Conservation (phyloP, 352 stramenopile species). For the Globisporangium iwayamae region DNA sequence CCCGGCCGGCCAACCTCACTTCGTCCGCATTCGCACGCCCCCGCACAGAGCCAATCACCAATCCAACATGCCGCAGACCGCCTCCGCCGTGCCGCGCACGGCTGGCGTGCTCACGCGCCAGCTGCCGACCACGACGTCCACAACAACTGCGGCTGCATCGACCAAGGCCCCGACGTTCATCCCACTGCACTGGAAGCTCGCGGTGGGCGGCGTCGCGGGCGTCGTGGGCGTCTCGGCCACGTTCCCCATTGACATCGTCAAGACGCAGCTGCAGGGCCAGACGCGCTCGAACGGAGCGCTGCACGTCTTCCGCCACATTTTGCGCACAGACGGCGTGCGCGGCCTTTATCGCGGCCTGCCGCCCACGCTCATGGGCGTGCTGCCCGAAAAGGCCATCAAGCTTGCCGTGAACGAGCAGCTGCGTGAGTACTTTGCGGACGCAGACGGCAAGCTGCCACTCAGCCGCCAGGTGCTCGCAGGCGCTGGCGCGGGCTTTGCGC, state of each 20-base stretch:
- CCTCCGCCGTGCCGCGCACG: constrained; percentile 9
- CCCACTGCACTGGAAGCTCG: constrained; percentile 81
- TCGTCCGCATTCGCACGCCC: neutral
- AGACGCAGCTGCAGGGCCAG: constrained; percentile 89
- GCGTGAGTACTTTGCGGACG: constrained; percentile 60
- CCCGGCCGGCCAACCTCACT: neutral
- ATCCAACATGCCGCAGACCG: constrained; percentile 2
- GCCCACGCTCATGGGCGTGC: constrained; percentile 77
- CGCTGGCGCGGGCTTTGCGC: constrained; percentile 69
- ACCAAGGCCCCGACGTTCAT: constrained; percentile 31
- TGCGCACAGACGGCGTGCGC: constrained; percentile 60
- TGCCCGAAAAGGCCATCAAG: constrained; percentile 91
- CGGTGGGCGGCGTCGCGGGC: constrained; percentile 81
- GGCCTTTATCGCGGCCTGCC: constrained; percentile 76
- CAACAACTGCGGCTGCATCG: neutral
- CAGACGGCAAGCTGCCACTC: constrained; percentile 56
- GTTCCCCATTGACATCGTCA: constrained; percentile 92
- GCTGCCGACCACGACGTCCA: constrained; percentile 16
- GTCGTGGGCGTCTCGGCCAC: constrained; percentile 79
- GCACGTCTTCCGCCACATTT: constrained; percentile 68
- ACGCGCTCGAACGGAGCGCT: constrained; percentile 47
- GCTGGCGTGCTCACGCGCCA: constrained; percentile 16
- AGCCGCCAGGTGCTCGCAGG: constrained; percentile 62
- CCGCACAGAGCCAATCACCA: neutral
- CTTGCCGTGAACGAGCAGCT: constrained; percentile 91